phyloP scores from a whole-genome alignment of 2,329 filamentous ascomycete species.

The Lachnellula subtilissima region DNA sequence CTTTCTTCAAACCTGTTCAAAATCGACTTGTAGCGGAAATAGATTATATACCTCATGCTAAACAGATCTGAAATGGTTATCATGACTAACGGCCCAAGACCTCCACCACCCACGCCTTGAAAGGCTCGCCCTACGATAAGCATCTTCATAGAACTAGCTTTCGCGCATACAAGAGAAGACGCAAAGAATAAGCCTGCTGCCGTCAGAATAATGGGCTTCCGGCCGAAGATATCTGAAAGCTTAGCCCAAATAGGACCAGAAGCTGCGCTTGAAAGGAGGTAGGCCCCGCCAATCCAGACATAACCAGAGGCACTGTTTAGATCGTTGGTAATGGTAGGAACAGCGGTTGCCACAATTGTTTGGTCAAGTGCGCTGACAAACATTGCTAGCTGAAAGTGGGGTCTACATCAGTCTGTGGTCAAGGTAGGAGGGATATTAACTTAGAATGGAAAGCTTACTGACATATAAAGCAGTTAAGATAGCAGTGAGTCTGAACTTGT shows the following conservation, averaged over 20 bases:
- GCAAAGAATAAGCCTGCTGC: constrained; percentile 61
- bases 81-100: constrained; percentile 58
- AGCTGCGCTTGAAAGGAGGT: constrained; percentile 44
- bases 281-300: constrained; percentile 49
- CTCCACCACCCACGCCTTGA: constrained; percentile 60
- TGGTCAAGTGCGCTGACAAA: constrained; percentile 2
- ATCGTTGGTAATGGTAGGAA: constrained; percentile 36
- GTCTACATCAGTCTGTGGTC: neutral
- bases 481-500: neutral
- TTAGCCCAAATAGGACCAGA: constrained; percentile 43
- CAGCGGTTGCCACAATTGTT: constrained; percentile 37
- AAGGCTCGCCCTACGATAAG: constrained; percentile 56
- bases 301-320: constrained; percentile 43
- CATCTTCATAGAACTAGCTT: constrained; percentile 55
- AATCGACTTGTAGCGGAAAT: neutral
- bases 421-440: neutral
- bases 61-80: constrained; percentile 62
- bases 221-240: constrained; percentile 61
- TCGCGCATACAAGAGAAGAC: constrained; percentile 54
- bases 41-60: constrained; percentile 37
- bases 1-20: neutral
- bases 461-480: neutral
- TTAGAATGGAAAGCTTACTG: neutral
- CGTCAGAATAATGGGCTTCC: constrained; percentile 56
- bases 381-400: neutral